Evolutionary conservation across 1,284 basidiomycete genomes (phyloP), one percentile per base, ranked within the genome.

Genomic region (Heterobasidion parviporum): DNA sequence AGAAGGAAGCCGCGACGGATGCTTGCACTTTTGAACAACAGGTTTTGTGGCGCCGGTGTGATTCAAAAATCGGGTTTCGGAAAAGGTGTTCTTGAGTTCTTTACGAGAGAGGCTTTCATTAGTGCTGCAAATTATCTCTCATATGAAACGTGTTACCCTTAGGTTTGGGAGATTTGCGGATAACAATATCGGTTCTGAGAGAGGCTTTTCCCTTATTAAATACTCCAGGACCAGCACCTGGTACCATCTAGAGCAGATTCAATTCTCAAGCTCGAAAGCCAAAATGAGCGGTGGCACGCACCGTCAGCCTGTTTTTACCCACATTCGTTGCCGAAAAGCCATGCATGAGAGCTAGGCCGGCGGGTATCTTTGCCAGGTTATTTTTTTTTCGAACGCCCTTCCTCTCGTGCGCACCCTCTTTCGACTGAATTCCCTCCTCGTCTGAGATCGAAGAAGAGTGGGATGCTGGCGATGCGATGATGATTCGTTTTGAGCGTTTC

Each of bases 121-220:
- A 26, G 26, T 26, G 26, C 26, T 26, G 26, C 26, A 26, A 26
- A 26, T 26, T 26, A 26, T 26, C 26, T 26, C 26, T 26, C 26
- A 26, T 26, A 26, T 26, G 26, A 26, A 26, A 26, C 5, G 5
- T 26, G 5, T 26, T 26, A 18, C 26, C 16, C 9, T 48, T 48
- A 12, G 10, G n/a, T 26, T 32, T 20, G 6, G 26, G 26, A 46
- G 16, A 6, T 10, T 48, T 26, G 32, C 8, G 18, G 55, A 53
- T 52, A 57, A 63, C 46, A 46, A 64, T 46, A 55, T 64, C 50
- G n/a, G 51, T 1, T 55, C 56, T 58, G 66, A 58, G 36, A 54
- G 87, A 90, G 8, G 85, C 82, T 61, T 77, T 88, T 0, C 87
- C 87, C 66, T 83, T 88, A 61, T 72, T 77, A 62, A 90, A 90